Base-by-base conservation (phyloP, 2,329 filamentous ascomycete genomes). In the Aspergillus intermedius region DNA sequence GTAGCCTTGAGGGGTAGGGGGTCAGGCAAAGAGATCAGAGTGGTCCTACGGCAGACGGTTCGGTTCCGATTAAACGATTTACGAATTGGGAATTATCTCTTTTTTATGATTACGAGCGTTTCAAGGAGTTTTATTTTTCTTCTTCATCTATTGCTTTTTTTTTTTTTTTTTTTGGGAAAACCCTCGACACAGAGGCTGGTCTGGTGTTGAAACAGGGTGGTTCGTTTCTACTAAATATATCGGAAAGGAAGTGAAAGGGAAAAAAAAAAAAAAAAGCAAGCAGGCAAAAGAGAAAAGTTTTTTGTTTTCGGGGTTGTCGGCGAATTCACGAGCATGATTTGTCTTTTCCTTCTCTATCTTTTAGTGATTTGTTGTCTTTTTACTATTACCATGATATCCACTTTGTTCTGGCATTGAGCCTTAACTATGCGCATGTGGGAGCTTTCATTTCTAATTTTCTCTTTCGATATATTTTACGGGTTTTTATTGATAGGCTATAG, bases 1-100 rank as follows among this genome's bases (percentile, higher is more conserved):
- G 64, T 42, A 67, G 67, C 30, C 50, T 72, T 49, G 70, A 67
- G 47, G 67, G 34, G 15, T 30, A 30, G 25, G 25, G 25, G 25
- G 10, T 12, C 37, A 32, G 28, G 13, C 21, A 30, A 30, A 30
- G 25, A 30, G 12, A 12, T 12, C 12, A 12, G 12, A 30, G 25
- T 9, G 25, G 25, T 30, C 12, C 25, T 30, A 12, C 25, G 15
- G 13, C 40, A 4, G 25, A 30, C 25, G 9, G 25, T 30, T 30
- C 25, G 25, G 25, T 30, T 30, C 30, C 45, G 42, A 50, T 44
- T 53, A 46, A 49, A 55, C 40, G 53, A 55, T 25, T 55, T 53
- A 55, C 51, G 53, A 55, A 47, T 49, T 48, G 49, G 43, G 37
- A 46, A 46, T 49, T 49, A 40, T 30, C 10, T 30, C 9, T 30